These are phyloP conservation scores for Candida namnaoensis DNA, from an alignment of 805 yeast species.

Conservation along the genomic window DNA sequence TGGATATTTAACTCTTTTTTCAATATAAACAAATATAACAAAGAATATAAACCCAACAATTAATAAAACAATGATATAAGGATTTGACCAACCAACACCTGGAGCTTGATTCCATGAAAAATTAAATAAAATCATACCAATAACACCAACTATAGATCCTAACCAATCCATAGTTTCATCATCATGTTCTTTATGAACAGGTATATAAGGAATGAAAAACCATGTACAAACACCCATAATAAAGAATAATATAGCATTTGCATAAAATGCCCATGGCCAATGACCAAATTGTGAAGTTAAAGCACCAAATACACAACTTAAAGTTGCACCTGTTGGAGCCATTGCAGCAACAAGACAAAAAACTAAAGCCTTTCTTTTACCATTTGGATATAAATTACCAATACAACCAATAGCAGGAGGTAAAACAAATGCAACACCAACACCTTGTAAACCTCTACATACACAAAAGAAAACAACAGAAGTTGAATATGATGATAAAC, in stretches of 20 bases:
- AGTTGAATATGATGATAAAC: conserved; percentile 42
- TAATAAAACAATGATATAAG: conserved; percentile 50
- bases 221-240: conserved; percentile 20
- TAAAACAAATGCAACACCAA: conserved; percentile 47
- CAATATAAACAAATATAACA: conserved; percentile 37
- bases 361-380: conserved; percentile 40
- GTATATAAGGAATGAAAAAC: conserved; percentile 24
- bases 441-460: conserved; percentile 54
- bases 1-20: conserved; percentile 36
- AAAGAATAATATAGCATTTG: conserved; percentile 26
- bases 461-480: conserved; percentile 41
- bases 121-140: conserved; percentile 54
- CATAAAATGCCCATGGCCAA: conserved; percentile 46
- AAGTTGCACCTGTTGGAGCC: conserved; percentile 53
- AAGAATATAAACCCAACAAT: conserved; percentile 39
- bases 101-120: conserved; percentile 76
- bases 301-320: conserved; percentile 45
- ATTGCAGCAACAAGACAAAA: conserved; percentile 49
- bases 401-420: conserved; percentile 54
- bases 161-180: conserved; percentile 32
- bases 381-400: conserved; percentile 36
- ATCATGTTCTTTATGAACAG: conserved; percentile 8
- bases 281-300: conserved; percentile 31
- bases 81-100: conserved; percentile 52
- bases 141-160: conserved; percentile 50